Evolutionary conservation across 805 yeast genomes (phyloP).

Genomic region (Pichia paraexigua): DNA sequence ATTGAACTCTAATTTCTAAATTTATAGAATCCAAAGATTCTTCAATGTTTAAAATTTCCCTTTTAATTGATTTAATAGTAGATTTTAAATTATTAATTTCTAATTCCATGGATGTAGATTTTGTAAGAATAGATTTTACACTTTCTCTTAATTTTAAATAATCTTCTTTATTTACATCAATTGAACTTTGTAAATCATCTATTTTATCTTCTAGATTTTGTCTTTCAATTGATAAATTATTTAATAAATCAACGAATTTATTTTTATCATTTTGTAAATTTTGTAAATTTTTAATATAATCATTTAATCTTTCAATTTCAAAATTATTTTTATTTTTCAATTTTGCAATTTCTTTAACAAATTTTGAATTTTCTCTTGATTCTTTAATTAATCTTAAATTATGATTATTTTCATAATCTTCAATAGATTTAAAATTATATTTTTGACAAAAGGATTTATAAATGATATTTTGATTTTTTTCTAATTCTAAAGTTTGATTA

Average conservation of each 20-base stretch:
- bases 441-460: conserved; percentile 48
- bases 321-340: conserved; percentile 55
- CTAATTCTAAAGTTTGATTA: conserved; percentile 12
- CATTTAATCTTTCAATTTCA: conserved; percentile 52
- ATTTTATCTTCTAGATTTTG: conserved; percentile 22
- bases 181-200: conserved; percentile 33
- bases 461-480: conserved; percentile 34
- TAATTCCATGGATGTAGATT: conserved; percentile 24
- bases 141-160: conserved; percentile 15
- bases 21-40: conserved; percentile 48
- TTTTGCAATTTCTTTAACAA: conserved; percentile 51
- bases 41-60: conserved; percentile 35
- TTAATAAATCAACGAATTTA: conserved; percentile 30
- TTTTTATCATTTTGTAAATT: conserved; percentile 35
- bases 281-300: conserved; percentile 39
- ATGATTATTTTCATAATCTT: conserved; percentile 63
- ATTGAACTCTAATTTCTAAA: conserved; percentile 47
- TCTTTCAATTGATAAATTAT: conserved; percentile 4
- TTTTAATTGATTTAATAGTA: conserved; percentile 26
- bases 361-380: conserved; percentile 53
- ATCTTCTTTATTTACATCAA: conserved; percentile 32
- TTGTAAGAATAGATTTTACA: conserved; percentile 12
- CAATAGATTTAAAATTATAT: conserved; percentile 46
- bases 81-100: conserved; percentile 22
- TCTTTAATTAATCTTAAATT: conserved; percentile 50